Evolutionary conservation across 805 yeast species (phyloP).

Genomic region (Yueomyces sinensis): DNA sequence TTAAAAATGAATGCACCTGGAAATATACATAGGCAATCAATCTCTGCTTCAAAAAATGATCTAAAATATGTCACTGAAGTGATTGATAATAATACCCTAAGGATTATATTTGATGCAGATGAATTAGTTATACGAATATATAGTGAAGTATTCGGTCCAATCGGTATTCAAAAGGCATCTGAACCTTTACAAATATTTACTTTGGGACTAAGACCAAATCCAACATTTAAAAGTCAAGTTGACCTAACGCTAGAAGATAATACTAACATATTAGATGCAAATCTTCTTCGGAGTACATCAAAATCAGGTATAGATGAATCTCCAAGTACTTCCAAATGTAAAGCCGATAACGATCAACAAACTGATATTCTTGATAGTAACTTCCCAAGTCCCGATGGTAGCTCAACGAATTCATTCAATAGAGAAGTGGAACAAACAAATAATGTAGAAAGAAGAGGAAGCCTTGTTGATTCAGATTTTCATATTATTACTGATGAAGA

Average conservation of each 20-base stretch:
- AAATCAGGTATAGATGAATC: no score
- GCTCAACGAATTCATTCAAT: neutral
- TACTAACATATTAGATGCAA: conserved; percentile 1
- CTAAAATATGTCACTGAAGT: conserved; percentile 7
- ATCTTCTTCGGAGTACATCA: neutral
- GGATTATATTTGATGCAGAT: conserved; percentile 18
- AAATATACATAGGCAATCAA: neutral
- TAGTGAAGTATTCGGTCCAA: conserved; percentile 13
- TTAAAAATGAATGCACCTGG: neutral
- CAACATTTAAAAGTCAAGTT: neutral
- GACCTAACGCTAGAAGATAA: neutral
- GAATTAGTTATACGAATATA: conserved; percentile 16
- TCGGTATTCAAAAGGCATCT: conserved; percentile 13
- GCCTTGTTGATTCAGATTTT: conserved; percentile 4
- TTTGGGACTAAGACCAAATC: neutral
- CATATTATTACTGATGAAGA: conserved; percentile 14
- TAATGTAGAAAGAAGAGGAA: neutral
- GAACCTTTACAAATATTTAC: conserved; percentile 17
- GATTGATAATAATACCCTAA: conserved; percentile 2
- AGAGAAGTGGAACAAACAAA: neutral
- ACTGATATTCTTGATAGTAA: neutral
- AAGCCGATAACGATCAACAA: neutral
- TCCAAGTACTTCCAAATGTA: neutral
- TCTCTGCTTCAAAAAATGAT: neutral
- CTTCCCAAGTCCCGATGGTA: neutral